These are phyloP conservation scores for Candida sithepensis DNA, from an alignment of 805 yeast species.

Conservation along the genomic window DNA sequence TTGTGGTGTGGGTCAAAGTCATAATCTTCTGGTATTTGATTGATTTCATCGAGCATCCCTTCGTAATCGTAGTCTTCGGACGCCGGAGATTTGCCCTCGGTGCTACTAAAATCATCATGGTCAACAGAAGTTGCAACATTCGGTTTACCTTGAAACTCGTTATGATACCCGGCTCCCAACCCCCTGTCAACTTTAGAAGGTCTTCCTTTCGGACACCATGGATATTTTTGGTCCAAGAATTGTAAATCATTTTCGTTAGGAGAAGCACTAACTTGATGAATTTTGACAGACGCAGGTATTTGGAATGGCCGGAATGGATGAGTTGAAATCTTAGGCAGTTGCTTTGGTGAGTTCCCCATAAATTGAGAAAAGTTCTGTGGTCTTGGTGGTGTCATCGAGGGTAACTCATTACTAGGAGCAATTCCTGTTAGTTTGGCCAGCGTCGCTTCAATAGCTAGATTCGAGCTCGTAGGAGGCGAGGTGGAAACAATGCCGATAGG, in stretches of 20 bases:
- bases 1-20: slow-evolving; percentile 20
- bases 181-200: not conserved
- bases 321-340: not conserved
- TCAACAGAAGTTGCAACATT: too few relatives aligned
- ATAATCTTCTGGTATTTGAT: slow-evolving; percentile 34
- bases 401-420: not conserved
- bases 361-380: slow-evolving; percentile 1
- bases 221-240: slow-evolving; percentile 20
- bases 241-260: slow-evolving; percentile 17
- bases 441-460: not conserved
- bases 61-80: slow-evolving; percentile 13
- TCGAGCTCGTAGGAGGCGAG: not conserved
- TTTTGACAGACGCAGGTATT: slow-evolving; percentile 8
- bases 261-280: slow-evolving; percentile 17
- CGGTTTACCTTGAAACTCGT: too few relatives aligned
- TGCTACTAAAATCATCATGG: not conserved
- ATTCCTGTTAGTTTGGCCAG: slow-evolving; percentile 1
- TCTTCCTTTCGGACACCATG: slow-evolving; percentile 31
- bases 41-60: slow-evolving; percentile 33
- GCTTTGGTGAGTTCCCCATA: not conserved
- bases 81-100: not conserved
- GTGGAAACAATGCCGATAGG: not conserved
- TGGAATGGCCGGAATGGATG: slow-evolving; percentile 1
- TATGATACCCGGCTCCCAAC: not conserved
- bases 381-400: not conserved